phyloP scores from a whole-genome alignment of 192 early-diverging fungal genomes.

The Diversispora eburnea region DNA sequence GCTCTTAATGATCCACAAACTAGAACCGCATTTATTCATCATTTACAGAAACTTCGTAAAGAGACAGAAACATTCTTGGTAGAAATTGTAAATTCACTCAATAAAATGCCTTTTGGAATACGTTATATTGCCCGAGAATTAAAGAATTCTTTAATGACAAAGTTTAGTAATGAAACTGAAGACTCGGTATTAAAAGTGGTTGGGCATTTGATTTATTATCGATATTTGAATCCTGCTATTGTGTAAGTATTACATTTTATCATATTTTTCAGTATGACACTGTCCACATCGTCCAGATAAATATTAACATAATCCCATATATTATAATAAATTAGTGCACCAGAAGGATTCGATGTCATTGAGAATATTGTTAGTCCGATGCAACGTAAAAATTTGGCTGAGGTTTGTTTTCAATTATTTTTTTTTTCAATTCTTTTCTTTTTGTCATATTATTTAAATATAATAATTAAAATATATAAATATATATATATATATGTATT shows the following conservation, averaged over 20 bases:
- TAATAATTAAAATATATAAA: not conserved
- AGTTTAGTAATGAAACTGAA: conserved; percentile 80
- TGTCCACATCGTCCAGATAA: not conserved
- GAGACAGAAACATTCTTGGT: conserved; percentile 82
- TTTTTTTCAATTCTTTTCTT: too few species aligned
- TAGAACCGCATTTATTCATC: conserved; percentile 59
- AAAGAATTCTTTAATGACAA: conserved; percentile 65
- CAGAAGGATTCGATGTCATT: conserved; percentile 95
- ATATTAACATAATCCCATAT: not conserved
- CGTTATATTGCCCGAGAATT: conserved; percentile 94
- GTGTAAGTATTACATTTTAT: conserved; percentile 52
- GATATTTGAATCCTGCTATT: conserved; percentile 98
- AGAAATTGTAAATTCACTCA: conserved; percentile 74
- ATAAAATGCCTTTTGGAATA: conserved; percentile 92
- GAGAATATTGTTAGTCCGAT: conserved; percentile 76
- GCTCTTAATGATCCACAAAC: conserved; percentile 82
- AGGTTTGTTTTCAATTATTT: conserved; percentile 37
- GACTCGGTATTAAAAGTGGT: conserved; percentile 83
- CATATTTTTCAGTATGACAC: not conserved
- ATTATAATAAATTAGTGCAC: conserved; percentile 58
- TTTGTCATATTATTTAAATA: not conserved
- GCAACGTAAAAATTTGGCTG: conserved; percentile 96
- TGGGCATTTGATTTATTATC: conserved; percentile 95
- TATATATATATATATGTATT: not conserved
- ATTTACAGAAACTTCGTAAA: conserved; percentile 72